Base-by-base conservation (phyloP, 352 stramenopile species). In the Phytophthora fragariaefolia region DNA sequence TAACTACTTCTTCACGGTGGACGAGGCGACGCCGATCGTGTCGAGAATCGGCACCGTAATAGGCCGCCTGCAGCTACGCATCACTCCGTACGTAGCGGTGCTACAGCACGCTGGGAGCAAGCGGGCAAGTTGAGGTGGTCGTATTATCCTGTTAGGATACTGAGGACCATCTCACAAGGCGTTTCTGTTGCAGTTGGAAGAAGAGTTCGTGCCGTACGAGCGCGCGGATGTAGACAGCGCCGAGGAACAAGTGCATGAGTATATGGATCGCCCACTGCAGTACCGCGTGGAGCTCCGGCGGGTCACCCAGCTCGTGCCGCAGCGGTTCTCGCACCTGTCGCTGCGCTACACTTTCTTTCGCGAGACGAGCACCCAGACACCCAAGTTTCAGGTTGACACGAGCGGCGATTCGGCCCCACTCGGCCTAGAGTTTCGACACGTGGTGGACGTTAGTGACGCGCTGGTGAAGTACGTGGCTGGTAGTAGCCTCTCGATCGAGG, bases 1-100 rank as follows among this genome's bases (percentile, higher is more conserved):
- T 58, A 87, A 81, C 73, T 88, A 90, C 69, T 88, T 90, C 56
- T 84, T 88, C 53, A 36, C 55, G 5, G 66, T 87, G 22, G 50
- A 81, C 43, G 75, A 84, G 54, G 56, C n/a, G 15, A 74, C 71
- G 18, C 79, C 79, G 4, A 66, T 90, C 4, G 82, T 90, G 27
- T 88, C 82, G 28, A 77, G 73, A 27, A 79, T 88, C 28, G 82
- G 82, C 47, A 76, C 65, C 3, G 58, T 76, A 8, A 58, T 79
- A 28, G 77, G 75, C 10, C 30, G 70, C 8, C 55, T 90, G 12
- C 65, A 76, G 22, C 59, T 90, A 36, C 63, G 67, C 20, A 85
- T 90, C 63, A 71, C 64, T 2, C 79, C 82, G 20, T 83, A 70
- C 47, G 40, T 84, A 34, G 32, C 63, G 13, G 48, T 60, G 26